Conservation (phyloP, 2,329 filamentous ascomycete species). For the Zalaria obscura region DNA sequence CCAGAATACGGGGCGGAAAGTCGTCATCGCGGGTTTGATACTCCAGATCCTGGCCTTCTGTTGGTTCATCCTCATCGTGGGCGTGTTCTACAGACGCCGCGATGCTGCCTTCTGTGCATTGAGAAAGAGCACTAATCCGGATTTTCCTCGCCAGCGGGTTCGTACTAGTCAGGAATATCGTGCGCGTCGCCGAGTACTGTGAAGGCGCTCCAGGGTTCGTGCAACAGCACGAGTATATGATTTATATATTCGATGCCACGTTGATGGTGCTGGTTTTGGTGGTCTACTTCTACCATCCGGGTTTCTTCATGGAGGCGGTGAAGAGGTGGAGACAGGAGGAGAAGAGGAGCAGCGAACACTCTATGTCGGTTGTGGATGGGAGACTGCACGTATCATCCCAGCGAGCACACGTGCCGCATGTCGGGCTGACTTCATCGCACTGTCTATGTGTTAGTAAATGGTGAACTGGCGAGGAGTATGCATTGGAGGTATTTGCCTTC, state of each 20-base stretch:
- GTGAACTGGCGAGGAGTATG: neutral
- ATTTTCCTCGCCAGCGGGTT: slow-evolving; percentile 24
- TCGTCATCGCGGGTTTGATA: slow-evolving; percentile 42
- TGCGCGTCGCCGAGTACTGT: slow-evolving; percentile 34
- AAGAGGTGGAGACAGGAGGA: too few relatives aligned
- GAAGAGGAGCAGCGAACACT: too few relatives aligned
- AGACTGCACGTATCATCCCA: slow-evolving; percentile 4
- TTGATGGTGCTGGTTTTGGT: slow-evolving; percentile 21
- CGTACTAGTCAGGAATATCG: slow-evolving; percentile 32
- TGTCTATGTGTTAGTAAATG: neutral
- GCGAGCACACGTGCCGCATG: slow-evolving; percentile 3
- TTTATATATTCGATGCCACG: slow-evolving; percentile 31
- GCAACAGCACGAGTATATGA: slow-evolving; percentile 25
- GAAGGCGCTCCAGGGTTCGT: slow-evolving; percentile 28
- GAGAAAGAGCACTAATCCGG: slow-evolving; percentile 19
- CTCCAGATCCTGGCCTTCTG: slow-evolving; percentile 44
- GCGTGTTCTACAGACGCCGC: slow-evolving; percentile 34
- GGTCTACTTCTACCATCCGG: too few relatives aligned
- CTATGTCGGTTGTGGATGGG: too few relatives aligned
- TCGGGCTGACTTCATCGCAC: slow-evolving; percentile 3
- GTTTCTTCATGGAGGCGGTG: too few relatives aligned
- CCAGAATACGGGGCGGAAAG: slow-evolving; percentile 29
- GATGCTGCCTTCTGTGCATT: slow-evolving; percentile 9
- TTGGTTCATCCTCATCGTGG: slow-evolving; percentile 36
- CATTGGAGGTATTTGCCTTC: slow-evolving; percentile 14